Evolutionary conservation across 2,329 filamentous ascomycete genomes (phyloP).

Genomic region (Trichophyton schoenleinii): DNA sequence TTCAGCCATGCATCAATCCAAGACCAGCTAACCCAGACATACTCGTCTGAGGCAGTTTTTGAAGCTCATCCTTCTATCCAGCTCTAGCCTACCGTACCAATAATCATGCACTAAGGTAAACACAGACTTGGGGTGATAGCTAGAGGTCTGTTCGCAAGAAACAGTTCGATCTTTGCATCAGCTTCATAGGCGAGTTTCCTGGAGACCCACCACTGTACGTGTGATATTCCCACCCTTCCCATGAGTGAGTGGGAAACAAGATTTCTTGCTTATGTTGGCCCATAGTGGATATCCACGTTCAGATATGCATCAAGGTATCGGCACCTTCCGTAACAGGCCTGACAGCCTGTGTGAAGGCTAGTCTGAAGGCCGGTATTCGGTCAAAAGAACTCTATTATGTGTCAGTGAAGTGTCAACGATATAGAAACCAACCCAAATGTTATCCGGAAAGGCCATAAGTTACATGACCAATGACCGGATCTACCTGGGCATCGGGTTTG

Average conservation of each 20-base stretch:
- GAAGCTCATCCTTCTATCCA: neutral
- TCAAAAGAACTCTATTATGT: neutral
- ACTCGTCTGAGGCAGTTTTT: neutral
- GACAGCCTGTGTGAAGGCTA: neutral
- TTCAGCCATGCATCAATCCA: neutral
- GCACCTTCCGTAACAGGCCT: neutral
- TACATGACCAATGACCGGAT: neutral
- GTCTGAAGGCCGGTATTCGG: neutral
- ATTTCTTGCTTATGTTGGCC: neutral
- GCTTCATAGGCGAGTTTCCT: neutral
- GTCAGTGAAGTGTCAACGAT: neutral
- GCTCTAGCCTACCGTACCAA: neutral
- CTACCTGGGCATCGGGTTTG: neutral
- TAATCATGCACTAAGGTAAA: neutral
- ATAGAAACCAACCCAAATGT: neutral
- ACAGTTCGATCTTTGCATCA: neutral
- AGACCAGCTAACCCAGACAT: neutral
- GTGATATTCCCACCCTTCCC: neutral
- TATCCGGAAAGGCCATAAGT: neutral
- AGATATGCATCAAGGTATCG: neutral
- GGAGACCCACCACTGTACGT: neutral
- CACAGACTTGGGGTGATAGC: neutral
- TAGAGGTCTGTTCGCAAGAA: neutral
- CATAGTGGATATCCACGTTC: neutral
- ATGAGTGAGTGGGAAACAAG: neutral